Evolutionary conservation across 768 basidiomycete genomes (phyloP).

Genomic region (Harrya chromipes): DNA sequence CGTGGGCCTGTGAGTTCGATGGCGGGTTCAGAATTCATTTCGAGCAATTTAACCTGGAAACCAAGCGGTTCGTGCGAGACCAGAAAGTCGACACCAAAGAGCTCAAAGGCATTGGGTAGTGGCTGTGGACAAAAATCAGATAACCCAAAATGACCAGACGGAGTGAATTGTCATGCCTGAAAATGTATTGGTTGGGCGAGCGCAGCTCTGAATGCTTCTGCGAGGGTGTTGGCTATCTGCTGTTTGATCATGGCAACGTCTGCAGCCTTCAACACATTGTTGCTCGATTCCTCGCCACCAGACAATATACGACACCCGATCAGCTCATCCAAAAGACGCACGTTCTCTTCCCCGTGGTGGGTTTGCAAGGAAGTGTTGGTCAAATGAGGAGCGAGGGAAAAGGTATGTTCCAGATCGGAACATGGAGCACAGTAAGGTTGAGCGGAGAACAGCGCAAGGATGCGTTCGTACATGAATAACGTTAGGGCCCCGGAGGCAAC

Average conservation of each 20-base stretch:
- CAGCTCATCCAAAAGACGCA: constrained; percentile 79
- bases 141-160: background rate
- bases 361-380: constrained; percentile 91
- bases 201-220: constrained; percentile 85
- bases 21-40: constrained; percentile 94
- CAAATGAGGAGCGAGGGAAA: constrained; percentile 63
- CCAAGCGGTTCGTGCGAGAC: constrained; percentile 45
- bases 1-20: constrained; percentile 89
- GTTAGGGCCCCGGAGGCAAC: constrained; percentile 72
- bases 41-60: constrained; percentile 72
- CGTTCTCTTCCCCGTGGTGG: constrained; percentile 61
- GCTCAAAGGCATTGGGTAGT: constrained; percentile 88
- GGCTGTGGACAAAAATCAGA: constrained; percentile 44
- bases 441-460: constrained; percentile 86
- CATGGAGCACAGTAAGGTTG: constrained; percentile 59
- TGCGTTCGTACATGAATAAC: constrained; percentile 76
- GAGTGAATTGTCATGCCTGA: constrained; percentile 48
- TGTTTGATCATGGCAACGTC: constrained; percentile 53
- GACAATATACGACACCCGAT: constrained; percentile 58
- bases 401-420: constrained; percentile 23
- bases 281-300: constrained; percentile 18
- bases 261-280: constrained; percentile 15
- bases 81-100: constrained; percentile 93
- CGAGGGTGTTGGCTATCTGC: constrained; percentile 63
- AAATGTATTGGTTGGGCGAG: constrained; percentile 80